Base-by-base conservation (phyloP, 805 yeast genomes). In the Starmerella bombicola region DNA sequence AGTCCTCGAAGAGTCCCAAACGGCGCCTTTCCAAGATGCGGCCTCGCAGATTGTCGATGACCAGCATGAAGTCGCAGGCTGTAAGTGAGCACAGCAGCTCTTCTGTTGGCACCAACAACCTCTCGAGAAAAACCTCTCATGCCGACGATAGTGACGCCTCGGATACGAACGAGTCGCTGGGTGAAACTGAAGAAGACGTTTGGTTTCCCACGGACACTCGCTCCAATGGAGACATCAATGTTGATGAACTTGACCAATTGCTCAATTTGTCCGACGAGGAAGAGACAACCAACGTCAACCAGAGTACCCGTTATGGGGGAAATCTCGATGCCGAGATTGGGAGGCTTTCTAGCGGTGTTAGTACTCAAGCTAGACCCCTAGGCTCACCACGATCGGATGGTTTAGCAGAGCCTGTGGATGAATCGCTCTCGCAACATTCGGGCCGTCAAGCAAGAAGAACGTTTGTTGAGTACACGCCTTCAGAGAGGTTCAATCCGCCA, bases 101-200 rank as follows among this genome's bases (percentile, higher is more conserved):
- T n/a, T 42, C 46, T 15, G 35, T 30, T 4, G 29, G 15, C 3
- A 15, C 43, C 6, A 35, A 35, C 30, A 31, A 32, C 12, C 20
- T 39, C 30, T 42, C 47, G 7, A 37, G 44, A 7, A 41, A 36
- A n/a, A 46, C 47, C 18, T 41, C 38, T 3, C 46, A 45, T 19
- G 52, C 50, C 4, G 51, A 43, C 33, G 60, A 50, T 20, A 50
- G 51, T 16, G 59, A 55, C 19, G 53, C 55, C 20, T 24, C 43
- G 8, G 62, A 51, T 17, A 56, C 64, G 7, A 54, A 54, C 29
- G 51, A 48, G 23, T 49, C 57, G 16, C 40, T 56, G 3, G 93
- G 82, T 52, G 95, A 85, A 56, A 84, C 95, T 0, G 97, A 88
- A 55, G 95, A 84, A 57, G 97, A 88, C 70, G 98, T 88, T 33